Percentiles rank a stretch among this genome's conserved stretches.
Evolutionary conservation across 345 rosid genomes (phyloP).

Genomic region (Carallia pectinifolia): DNA sequence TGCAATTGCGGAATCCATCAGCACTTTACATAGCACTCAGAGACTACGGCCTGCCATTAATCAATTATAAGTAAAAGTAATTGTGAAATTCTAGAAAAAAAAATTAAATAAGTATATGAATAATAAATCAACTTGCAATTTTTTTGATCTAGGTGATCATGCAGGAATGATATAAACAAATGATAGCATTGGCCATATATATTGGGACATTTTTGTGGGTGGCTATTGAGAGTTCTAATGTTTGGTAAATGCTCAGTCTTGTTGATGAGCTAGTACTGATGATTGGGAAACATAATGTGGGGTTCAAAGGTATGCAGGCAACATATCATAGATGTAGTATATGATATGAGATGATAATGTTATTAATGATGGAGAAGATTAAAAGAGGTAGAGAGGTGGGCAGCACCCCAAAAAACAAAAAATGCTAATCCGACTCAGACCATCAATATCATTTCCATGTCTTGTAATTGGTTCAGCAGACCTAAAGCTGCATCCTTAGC

Average conservation of each 20-base stretch:
- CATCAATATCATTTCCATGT: conserved; percentile 41
- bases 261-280: neutral
- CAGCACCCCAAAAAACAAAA: conserved; percentile 34
- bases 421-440: conserved; percentile 61
- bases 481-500: conserved; percentile 6
- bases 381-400: conserved; percentile 18
- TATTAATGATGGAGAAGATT: conserved; percentile 7
- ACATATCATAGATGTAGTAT: neutral
- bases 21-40: too few relatives aligned
- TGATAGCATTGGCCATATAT: too few relatives aligned
- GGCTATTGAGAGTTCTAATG: too few relatives aligned
- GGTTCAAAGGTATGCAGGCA: neutral
- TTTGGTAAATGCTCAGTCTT: neutral
- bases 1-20: too few relatives aligned
- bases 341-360: conserved; percentile 24
- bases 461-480: conserved; percentile 29
- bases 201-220: too few relatives aligned
- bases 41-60: too few relatives aligned
- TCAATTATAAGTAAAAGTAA: too few relatives aligned
- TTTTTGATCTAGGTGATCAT: too few relatives aligned
- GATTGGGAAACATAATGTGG: neutral
- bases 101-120: too few relatives aligned
- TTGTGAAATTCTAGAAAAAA: too few relatives aligned
- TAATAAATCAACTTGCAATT: too few relatives aligned
- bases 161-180: too few relatives aligned